Base-by-base conservation (phyloP, 306 rosid genomes). In the Vachellia collinsii region DNA sequence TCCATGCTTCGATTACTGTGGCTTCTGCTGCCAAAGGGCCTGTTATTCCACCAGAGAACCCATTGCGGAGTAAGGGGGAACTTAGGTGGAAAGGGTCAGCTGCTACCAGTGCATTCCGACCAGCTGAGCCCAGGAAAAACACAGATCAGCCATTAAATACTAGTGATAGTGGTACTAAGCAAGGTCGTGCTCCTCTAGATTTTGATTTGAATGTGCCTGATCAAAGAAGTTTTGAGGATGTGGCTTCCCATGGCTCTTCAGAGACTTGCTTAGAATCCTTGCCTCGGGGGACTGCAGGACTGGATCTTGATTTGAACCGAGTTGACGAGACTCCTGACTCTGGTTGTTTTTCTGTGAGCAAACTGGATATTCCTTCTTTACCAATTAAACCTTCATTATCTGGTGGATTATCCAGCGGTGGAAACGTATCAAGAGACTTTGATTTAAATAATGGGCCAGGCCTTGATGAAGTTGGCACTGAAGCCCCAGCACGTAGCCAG, bases 71-170 rank as follows among this genome's bases (percentile, higher is more conserved):
- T 68, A 96, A 85, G 70, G 90, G 88, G 74, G 97, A 90, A 78
- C 94, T 89, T 80, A 98, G 98, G 72, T 96, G 98, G 99, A 95
- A 93, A 83, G 99, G 99, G 10, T 91, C 99, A 12, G 97, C 99
- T 69, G 97, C 97, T 68, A 96, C 97, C 41, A 96, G 99, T 82
- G 99, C 99, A 70, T 93, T 96, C 79, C 90, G 98, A 14, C 97
- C 97, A 11, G 98, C 99, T 20, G 99, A 96, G 81, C 99, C 97
- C 47, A 87, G 97, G 80, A 96, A 90, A 78, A 85, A 72, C 81
- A 58, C 83, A 3, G 98, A 92, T 81, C 74, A 54, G 47, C 61
- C 76, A 16, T 84, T 80, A 50, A 80, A 42, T 80, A 77, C 84
- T 34, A 79, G 61, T 46, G 94, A 87, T 70, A 68, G 87, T 51